Evolutionary conservation across 305 asterid genomes (phyloP).

Genomic region (Solanum hybrid): DNA sequence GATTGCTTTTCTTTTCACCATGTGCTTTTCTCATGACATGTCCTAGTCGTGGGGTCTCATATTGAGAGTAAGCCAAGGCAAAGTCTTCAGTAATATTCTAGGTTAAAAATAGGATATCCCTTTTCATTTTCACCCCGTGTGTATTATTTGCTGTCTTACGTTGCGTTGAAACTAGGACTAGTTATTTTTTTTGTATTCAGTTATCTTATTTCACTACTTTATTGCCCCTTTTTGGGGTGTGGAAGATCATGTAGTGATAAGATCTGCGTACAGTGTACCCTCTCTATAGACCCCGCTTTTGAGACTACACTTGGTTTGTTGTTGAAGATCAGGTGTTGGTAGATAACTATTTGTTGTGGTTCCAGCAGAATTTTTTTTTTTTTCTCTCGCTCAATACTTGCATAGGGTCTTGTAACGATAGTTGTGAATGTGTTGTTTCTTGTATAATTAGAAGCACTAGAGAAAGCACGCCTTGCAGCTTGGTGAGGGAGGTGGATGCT

Average conservation of each 20-base stretch:
- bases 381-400: not conserved
- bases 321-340: not conserved
- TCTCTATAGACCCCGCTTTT: not conserved
- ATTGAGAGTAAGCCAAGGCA: not conserved
- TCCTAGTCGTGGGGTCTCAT: constrained; percentile 15
- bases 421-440: not conserved
- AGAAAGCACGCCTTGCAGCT: constrained; percentile 62
- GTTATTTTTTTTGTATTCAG: not conserved
- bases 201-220: not conserved
- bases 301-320: not conserved
- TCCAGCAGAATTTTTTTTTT: not conserved
- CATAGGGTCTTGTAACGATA: not conserved
- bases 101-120: not conserved
- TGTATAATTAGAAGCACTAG: constrained; percentile 42
- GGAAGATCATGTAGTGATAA: not conserved
- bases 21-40: constrained; percentile 6
- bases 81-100: not conserved
- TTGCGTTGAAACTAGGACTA: not conserved
- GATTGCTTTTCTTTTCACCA: not conserved
- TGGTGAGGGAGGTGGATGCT: constrained; percentile 26
- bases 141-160: not conserved
- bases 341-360: not conserved
- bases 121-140: not conserved
- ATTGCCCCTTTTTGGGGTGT: not conserved
- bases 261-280: not conserved